Evolutionary conservation across 2,329 filamentous ascomycete genomes (phyloP).

Genomic region (Sporothrix schenckii): DNA sequence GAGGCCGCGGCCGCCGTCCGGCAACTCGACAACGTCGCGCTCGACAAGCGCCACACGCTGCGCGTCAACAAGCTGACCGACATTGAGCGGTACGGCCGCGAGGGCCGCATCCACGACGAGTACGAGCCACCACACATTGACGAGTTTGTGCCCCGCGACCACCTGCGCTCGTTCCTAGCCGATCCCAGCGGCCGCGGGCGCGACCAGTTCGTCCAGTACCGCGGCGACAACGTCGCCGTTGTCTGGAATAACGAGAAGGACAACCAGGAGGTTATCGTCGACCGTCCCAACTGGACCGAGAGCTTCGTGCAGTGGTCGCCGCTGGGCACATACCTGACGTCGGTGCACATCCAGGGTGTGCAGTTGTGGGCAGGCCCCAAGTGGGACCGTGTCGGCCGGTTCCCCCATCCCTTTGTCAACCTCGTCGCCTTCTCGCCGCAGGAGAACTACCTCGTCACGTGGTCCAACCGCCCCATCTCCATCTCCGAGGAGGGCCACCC

Average conservation of each 20-base stretch:
- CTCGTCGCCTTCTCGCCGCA: slow-evolving; percentile 92
- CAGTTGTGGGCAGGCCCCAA: slow-evolving; percentile 93
- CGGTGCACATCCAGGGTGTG: slow-evolving; percentile 92
- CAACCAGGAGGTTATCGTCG: slow-evolving; percentile 81
- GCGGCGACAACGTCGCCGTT: slow-evolving; percentile 86
- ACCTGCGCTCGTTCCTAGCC: slow-evolving; percentile 89
- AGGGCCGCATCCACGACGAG: slow-evolving; percentile 89
- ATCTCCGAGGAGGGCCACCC: slow-evolving; percentile 87
- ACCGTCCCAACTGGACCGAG: slow-evolving; percentile 96
- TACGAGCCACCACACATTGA: slow-evolving; percentile 82
- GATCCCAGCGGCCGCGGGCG: slow-evolving; percentile 78
- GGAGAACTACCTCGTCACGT: slow-evolving; percentile 93
- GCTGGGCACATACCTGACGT: slow-evolving; percentile 88
- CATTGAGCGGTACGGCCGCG: slow-evolving; percentile 92
- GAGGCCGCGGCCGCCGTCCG: slow-evolving; percentile 90
- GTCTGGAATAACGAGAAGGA: slow-evolving; percentile 99
- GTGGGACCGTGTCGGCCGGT: slow-evolving; percentile 89
- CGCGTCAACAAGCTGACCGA: slow-evolving; percentile 98
- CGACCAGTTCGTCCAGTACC: slow-evolving; percentile 95
- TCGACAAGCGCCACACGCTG: slow-evolving; percentile 96
- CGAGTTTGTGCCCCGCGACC: slow-evolving; percentile 88
- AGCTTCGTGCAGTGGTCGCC: slow-evolving; percentile 98
- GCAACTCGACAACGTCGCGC: slow-evolving; percentile 78
- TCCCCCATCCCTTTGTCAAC: slow-evolving; percentile 94
- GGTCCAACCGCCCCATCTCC: slow-evolving; percentile 91